Evolutionary conservation across 1,284 basidiomycete genomes (phyloP).

Genomic region (Heliocybe sulcata): DNA sequence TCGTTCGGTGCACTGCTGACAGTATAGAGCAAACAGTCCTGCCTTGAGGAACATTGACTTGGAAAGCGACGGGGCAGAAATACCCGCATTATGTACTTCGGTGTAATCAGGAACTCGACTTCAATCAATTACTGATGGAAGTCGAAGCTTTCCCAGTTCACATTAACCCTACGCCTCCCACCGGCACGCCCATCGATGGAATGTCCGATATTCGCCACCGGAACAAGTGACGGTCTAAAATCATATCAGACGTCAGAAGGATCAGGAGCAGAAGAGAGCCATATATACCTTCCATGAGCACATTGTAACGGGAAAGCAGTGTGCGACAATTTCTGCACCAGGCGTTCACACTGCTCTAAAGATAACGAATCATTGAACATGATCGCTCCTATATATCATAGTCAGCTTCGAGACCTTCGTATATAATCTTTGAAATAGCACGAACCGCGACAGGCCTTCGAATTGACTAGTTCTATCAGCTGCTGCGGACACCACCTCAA

Average conservation of each 20-base stretch:
- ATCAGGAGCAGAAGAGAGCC: neutral
- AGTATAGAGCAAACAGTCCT: too few relatives aligned
- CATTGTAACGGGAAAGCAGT: constrained; percentile 89
- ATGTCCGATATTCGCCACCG: constrained; percentile 19
- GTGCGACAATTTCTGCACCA: constrained; percentile 60
- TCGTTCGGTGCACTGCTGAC: neutral
- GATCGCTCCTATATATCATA: constrained; percentile 62
- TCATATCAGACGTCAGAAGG: neutral
- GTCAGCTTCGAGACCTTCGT: neutral
- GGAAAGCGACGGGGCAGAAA: too few relatives aligned
- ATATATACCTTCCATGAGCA: constrained; percentile 77
- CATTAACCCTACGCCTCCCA: neutral
- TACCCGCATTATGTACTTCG: too few relatives aligned
- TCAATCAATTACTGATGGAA: neutral
- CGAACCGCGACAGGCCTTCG: constrained; percentile 86
- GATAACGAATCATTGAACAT: constrained; percentile 91
- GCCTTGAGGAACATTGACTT: too few relatives aligned
- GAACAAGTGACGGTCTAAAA: constrained; percentile 39
- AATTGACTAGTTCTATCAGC: constrained; percentile 81
- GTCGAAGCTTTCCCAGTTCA: constrained; percentile 7
- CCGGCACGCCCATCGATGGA: neutral
- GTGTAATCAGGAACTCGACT: too few relatives aligned
- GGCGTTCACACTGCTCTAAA: constrained; percentile 57
- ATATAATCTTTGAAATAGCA: constrained; percentile 6
- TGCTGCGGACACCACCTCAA: constrained; percentile 74